Evolutionary conservation across 169 alveolate genomes (phyloP), one percentile per base, ranked within the genome.

Genomic region (Eimeria acervulina): DNA sequence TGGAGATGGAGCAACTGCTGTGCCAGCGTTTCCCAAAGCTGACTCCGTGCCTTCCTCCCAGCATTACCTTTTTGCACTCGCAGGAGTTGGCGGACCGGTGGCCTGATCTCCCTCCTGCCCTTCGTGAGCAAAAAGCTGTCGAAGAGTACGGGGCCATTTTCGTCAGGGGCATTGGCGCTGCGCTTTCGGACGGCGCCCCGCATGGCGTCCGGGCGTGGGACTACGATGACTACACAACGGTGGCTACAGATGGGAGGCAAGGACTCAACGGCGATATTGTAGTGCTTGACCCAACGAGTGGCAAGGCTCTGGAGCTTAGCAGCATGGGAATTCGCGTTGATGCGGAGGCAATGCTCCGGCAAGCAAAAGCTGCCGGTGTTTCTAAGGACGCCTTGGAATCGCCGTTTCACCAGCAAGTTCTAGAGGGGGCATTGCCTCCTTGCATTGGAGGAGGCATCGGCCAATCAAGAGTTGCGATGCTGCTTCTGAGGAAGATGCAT

Each of bases 401-500:
- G 1, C 94, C 94, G 59, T 87, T 61, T 36, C 94, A 87, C 80
- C 81, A 55, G 5, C 38, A 40, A 12, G 66, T 87, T 15, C 59
- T 87, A 28, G 59, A 40, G 15, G 94, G 94, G 40, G 2, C 59
- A 15, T 33, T 87, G 81, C 94, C 94, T 26, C 33, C 81, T 21
- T 61, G 83, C 31, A 87, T 87, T 33, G 94, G 94, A 6, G 94
- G 94, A 21, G 94, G 94, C 83, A 87, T 87, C 59, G 94, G 94
- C 70, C 78, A 61, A 28, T 87, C 94, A 21, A 55, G 94, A 44
- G 83, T 87, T 36, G 94, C 94, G 21, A 87, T 87, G 94, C 81
- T 87, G 61, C 81, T 87, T 8, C 38, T 87, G n/a, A 33, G 61
- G 28, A 87, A 55, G 38, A 21, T 55, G 81, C 94, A 87, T 26